A percentile compares a stretch with the other conserved stretches of the same genome.
Evolutionary conservation across 1,139 yeast genomes (phyloP).

Genomic region (Diutina ranongensis): DNA sequence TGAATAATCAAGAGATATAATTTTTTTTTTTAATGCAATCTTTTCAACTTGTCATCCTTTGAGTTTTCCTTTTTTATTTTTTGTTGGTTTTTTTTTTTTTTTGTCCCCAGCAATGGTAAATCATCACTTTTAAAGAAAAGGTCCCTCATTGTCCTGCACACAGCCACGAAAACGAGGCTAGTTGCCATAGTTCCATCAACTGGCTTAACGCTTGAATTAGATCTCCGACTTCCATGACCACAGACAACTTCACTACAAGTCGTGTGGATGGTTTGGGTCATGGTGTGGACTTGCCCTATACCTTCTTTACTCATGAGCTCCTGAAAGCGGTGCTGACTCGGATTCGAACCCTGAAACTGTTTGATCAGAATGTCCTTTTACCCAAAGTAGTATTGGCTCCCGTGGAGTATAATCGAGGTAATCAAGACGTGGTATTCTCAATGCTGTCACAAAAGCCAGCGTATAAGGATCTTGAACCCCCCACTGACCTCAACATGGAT

Average conservation of each 20-base stretch:
- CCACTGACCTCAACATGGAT: neutral
- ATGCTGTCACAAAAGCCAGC: neutral
- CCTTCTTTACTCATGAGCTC: conserved; percentile 1
- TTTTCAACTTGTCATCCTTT: too few relatives aligned
- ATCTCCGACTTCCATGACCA: neutral
- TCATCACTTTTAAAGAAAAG: neutral
- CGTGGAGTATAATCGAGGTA: neutral
- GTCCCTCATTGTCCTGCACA: neutral
- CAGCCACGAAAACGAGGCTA: too few relatives aligned
- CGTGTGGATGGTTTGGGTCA: conserved; percentile 2
- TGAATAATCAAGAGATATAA: too few relatives aligned
- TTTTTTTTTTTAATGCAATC: too few relatives aligned
- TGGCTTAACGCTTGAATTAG: neutral
- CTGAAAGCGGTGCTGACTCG: neutral
- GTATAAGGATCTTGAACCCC: neutral
- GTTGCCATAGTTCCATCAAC: too few relatives aligned
- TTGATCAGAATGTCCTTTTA: conserved; percentile 1
- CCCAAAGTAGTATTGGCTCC: conserved; percentile 1
- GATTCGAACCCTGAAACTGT: neutral
- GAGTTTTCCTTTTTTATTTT: too few relatives aligned
- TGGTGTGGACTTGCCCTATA: neutral
- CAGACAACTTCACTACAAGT: neutral
- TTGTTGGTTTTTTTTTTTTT: too few relatives aligned
- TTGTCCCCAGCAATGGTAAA: too few relatives aligned
- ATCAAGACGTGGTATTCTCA: neutral